Percentiles rank a stretch among this genome's conserved stretches.
These are phyloP conservation scores for Emiliania huxleyi DNA, from an alignment of 78 protist genomes.

Conservation along the genomic window DNA sequence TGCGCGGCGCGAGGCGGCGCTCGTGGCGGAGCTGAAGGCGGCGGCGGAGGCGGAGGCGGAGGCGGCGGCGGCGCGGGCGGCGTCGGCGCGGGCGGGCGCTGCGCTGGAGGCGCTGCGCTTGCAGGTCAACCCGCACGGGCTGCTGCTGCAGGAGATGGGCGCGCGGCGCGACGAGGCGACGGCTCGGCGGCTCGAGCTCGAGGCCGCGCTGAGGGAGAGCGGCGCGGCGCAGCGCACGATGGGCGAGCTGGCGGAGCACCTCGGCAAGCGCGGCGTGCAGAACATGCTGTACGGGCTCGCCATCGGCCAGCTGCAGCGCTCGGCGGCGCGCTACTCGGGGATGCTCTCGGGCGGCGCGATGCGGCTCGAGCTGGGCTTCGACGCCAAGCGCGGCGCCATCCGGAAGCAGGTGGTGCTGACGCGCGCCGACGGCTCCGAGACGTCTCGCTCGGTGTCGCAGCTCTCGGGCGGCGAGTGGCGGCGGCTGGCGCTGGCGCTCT, in stretches of 20 bases:
- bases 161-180: neutral
- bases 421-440: neutral
- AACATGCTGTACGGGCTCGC: neutral
- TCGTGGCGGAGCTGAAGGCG: too few species aligned
- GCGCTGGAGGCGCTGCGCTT: neutral
- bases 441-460: neutral
- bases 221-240: neutral
- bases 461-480: slow-evolving; percentile 33
- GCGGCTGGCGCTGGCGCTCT: neutral
- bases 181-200: neutral
- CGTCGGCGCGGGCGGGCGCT: too few species aligned
- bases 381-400: neutral
- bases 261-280: slow-evolving; percentile 15
- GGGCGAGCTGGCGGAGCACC: neutral
- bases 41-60: too few species aligned
- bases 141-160: neutral
- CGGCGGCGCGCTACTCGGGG: neutral
- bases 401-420: neutral
- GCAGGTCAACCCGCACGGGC: neutral
- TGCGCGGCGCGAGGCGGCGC: too few species aligned
- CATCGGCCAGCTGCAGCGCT: neutral
- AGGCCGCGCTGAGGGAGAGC: neutral
- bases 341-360: neutral
- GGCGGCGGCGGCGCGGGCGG: too few species aligned
- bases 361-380: neutral